Evolutionary conservation across 257 asterid species (phyloP), one percentile per base, ranked within the genome.

Genomic region (Lycium ferocissimum): DNA sequence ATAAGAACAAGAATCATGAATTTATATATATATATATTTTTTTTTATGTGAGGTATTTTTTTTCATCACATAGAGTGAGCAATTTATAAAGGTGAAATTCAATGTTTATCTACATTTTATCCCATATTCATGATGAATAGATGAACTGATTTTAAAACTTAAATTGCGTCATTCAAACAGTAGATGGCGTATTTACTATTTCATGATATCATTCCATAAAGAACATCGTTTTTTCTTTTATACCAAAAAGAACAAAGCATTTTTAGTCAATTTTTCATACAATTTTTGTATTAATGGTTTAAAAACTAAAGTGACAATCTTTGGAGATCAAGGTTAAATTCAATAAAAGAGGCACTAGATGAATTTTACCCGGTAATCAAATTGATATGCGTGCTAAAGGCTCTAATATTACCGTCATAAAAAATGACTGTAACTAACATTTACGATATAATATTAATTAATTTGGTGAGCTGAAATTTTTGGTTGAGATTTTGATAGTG

Each of bases 401-500:
- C 4, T 53, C 5, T 15, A 53, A 14, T 7, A 53, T 26, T 43
- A 76, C 26, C 45, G 4, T 75, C 61, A 49, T 22, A n/a, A 9
- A 12, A 38, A 69, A 69, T 5, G 0, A 26, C 9, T 3, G 2
- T 4, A 4, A 5, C 14, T 18, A 71, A 3, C 45, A 22, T 49
- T 14, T 75, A 49, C 13, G 8, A 6, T 76, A 12, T 47, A 13
- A 13, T 22, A 75, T 20, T 47, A 49, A 22, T 20, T 59, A 7
- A 7, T 62, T 78, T 66, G 6, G 56, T 85, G 75, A 58, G 66
- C 56, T 54, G 49, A 38, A 18, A 51, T 5, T 10, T 84, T 53
- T 45, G 35, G 47, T n/a, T 47, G 56, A 37, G 22, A 63, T 35
- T 75, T 78, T 53, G 40, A 62, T 47, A 61, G 79, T 75, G 80